Percentiles rank a stretch among this genome's conserved stretches.
Evolutionary conservation across 208 protist species (phyloP).

Genomic region (Trypanosoma mega): DNA sequence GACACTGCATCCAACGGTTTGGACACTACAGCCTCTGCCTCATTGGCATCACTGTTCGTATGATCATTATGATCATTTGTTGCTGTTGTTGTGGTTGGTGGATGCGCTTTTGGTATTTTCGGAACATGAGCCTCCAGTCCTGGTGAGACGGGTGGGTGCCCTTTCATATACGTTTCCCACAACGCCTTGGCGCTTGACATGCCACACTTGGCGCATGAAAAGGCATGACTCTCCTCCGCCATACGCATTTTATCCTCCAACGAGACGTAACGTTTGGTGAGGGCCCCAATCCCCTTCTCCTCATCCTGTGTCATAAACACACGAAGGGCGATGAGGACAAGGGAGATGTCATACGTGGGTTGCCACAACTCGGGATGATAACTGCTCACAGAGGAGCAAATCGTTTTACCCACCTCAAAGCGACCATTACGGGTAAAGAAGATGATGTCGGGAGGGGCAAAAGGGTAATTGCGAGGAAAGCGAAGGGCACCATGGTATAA

Average conservation of each 20-base stretch:
- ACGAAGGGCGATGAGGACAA: slow-evolving; percentile 68
- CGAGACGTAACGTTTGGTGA: slow-evolving; percentile 37
- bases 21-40: too few species aligned
- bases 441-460: slow-evolving; percentile 82
- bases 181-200: slow-evolving; percentile 24
- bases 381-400: slow-evolving; percentile 86
- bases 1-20: too few species aligned
- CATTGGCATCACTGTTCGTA: slow-evolving; percentile 16
- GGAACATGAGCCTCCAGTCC: slow-evolving; percentile 20
- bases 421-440: slow-evolving; percentile 89
- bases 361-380: slow-evolving; percentile 91
- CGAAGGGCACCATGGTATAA: slow-evolving; percentile 86
- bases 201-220: slow-evolving; percentile 42
- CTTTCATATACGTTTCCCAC: slow-evolving; percentile 54
- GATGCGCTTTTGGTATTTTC: not conserved
- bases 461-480: slow-evolving; percentile 86
- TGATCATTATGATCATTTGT: not conserved
- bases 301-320: slow-evolving; percentile 88
- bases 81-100: slow-evolving; percentile 1
- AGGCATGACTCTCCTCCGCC: slow-evolving; percentile 51
- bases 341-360: slow-evolving; percentile 68
- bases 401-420: slow-evolving; percentile 74
- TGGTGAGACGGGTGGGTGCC: slow-evolving; percentile 27
- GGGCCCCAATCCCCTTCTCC: slow-evolving; percentile 64
- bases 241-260: slow-evolving; percentile 36